phyloP scores from a whole-genome alignment of 78 protist species.

The Dictyostelium capitatum region DNA sequence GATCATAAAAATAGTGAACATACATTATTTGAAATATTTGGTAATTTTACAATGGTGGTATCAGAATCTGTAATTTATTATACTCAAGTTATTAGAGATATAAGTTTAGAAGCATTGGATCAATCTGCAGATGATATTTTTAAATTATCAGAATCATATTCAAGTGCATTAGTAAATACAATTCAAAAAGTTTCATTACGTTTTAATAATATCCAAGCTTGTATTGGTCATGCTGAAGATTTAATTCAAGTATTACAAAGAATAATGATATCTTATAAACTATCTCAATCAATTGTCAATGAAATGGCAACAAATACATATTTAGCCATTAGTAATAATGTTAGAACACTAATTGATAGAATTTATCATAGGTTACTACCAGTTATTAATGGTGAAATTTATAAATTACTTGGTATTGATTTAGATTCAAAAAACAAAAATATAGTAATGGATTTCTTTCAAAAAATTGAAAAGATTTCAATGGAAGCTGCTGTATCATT shows the following conservation, averaged over 20 bases:
- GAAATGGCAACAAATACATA: constrained; percentile 43
- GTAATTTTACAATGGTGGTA: constrained; percentile 66
- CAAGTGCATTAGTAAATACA: constrained; percentile 7
- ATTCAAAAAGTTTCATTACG: constrained; percentile 59
- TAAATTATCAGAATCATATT: constrained; percentile 33
- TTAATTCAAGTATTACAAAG: constrained; percentile 38
- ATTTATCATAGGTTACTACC: constrained; percentile 62
- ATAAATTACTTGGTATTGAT: constrained; percentile 38
- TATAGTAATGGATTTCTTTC: constrained; percentile 55
- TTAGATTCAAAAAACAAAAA: constrained; percentile 16
- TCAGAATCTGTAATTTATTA: constrained; percentile 65
- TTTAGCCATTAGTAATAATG: constrained; percentile 41
- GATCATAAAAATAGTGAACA: constrained; percentile 45
- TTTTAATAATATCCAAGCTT: constrained; percentile 73
- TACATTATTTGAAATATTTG: constrained; percentile 49
- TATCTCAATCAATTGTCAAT: constrained; percentile 49
- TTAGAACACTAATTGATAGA: constrained; percentile 49
- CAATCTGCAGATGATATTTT: constrained; percentile 71
- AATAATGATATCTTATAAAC: constrained; percentile 24
- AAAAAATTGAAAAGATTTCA: constrained; percentile 52
- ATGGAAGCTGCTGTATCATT: background rate
- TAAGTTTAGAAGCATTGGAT: constrained; percentile 36
- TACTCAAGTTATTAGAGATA: constrained; percentile 50
- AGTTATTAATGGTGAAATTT: constrained; percentile 68
- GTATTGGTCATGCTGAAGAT: constrained; percentile 71